phyloP scores from a whole-genome alignment of 78 protist genomes.

The Dictyostelium citrinum region DNA sequence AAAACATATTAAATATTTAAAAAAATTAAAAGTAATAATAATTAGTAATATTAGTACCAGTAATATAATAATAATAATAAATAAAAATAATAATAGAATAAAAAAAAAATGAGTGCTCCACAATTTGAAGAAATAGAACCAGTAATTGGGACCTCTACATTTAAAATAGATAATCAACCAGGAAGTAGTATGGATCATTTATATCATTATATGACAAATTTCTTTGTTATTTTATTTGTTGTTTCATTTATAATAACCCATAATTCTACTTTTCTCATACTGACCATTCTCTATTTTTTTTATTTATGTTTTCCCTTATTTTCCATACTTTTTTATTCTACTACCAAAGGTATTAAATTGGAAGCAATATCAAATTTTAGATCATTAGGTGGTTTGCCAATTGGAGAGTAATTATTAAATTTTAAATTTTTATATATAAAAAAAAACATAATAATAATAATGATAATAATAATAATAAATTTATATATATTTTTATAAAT shows the following conservation, averaged over 20 bases:
- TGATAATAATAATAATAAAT: not conserved
- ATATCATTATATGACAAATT: not conserved
- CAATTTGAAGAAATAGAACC: constrained; percentile 65
- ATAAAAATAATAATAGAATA: not conserved
- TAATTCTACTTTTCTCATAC: not conserved
- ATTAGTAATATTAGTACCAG: not conserved
- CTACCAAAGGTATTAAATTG: constrained; percentile 7
- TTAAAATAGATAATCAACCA: not conserved
- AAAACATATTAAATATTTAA: no score
- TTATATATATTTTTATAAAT: no score
- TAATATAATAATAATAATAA: not conserved
- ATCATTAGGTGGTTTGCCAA: constrained; percentile 63
- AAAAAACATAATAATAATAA: not conserved
- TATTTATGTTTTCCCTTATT: not conserved
- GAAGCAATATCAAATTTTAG: constrained; percentile 68
- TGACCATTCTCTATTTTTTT: not conserved
- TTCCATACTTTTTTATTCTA: not conserved
- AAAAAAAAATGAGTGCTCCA: constrained; percentile 12
- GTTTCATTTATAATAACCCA: not conserved
- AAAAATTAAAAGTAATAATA: not conserved
- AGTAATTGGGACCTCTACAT: constrained; percentile 35
- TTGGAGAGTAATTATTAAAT: constrained; percentile 37
- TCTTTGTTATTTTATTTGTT: not conserved
- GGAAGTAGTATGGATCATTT: not conserved
- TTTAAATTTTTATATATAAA: not conserved